Conservation (phyloP, 768 basidiomycete species). For the Phallus indusiatus region DNA sequence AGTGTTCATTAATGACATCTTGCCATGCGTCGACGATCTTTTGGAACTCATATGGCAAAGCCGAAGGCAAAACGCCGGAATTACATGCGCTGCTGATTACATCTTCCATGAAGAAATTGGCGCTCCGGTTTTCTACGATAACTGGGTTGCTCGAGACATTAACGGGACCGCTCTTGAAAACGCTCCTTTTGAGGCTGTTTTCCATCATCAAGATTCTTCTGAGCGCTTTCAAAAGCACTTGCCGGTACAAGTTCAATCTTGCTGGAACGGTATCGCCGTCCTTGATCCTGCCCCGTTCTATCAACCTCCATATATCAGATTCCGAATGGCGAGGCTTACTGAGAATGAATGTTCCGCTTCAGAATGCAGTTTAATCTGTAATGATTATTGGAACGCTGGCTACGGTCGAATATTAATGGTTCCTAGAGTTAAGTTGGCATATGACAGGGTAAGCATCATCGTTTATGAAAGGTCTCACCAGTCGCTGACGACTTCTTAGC, state of each 20-base stretch:
- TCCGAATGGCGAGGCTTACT: constrained; percentile 87
- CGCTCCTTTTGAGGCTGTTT: constrained; percentile 89
- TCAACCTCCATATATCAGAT: constrained; percentile 77
- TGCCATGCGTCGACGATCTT: constrained; percentile 95
- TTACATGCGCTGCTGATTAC: constrained; percentile 97
- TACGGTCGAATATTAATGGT: constrained; percentile 98
- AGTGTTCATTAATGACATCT: constrained; percentile 99
- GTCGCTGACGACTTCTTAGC: constrained; percentile 32
- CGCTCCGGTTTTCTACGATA: constrained; percentile 93
- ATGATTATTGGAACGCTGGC: constrained; percentile 95
- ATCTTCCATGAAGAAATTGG: constrained; percentile 97
- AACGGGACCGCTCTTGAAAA: constrained; percentile 98
- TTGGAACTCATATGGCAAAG: constrained; percentile 97
- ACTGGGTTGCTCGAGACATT: constrained; percentile 98
- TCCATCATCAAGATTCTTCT: constrained; percentile 72
- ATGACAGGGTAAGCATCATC: constrained; percentile 42
- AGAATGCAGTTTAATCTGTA: constrained; percentile 95
- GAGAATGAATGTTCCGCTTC: constrained; percentile 91
- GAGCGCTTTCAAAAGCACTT: constrained; percentile 85
- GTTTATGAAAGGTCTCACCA: background rate
- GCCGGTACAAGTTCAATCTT: constrained; percentile 92
- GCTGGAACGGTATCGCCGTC: constrained; percentile 97
- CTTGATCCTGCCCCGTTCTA: constrained; percentile 97
- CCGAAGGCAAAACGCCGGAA: constrained; percentile 88
- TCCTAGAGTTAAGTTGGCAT: constrained; percentile 91